Conservation (phyloP, 2,329 filamentous ascomycete genomes). For the Amesomyces nigricolor region DNA sequence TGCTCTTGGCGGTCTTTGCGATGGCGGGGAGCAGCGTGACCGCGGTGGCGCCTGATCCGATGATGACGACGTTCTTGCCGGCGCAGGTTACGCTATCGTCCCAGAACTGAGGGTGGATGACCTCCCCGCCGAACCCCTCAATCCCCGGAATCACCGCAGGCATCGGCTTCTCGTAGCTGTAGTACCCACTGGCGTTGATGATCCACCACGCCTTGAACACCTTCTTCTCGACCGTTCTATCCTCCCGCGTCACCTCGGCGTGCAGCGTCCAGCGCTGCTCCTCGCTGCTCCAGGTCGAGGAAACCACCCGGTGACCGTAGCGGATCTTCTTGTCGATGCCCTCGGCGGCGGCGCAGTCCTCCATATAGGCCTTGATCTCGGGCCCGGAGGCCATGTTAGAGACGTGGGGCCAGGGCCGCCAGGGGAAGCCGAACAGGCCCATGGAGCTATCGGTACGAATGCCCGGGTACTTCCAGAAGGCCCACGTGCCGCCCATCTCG, state of each 20-base stretch:
- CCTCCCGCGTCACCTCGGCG: constrained; percentile 34
- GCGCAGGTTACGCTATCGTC: constrained; percentile 60
- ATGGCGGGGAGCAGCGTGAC: constrained; percentile 70
- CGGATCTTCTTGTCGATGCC: constrained; percentile 52
- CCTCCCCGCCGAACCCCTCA: constrained; percentile 56
- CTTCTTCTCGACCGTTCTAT: constrained; percentile 35
- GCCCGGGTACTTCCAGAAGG: constrained; percentile 70
- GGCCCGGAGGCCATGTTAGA: constrained; percentile 48
- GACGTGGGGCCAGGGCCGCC: constrained; percentile 62
- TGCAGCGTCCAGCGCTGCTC: constrained; percentile 52
- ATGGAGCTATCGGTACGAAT: constrained; percentile 62
- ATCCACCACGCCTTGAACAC: constrained; percentile 47
- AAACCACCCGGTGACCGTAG: constrained; percentile 44
- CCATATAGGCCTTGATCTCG: constrained; percentile 50
- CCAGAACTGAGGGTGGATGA: constrained; percentile 73
- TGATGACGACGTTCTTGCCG: constrained; percentile 63
- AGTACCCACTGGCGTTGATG: constrained; percentile 61
- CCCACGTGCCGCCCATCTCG: constrained; percentile 70
- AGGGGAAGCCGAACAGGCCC: constrained; percentile 59
- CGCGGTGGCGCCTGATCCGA: constrained; percentile 75
- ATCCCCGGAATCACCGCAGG: constrained; percentile 60
- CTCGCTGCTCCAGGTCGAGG: constrained; percentile 48
- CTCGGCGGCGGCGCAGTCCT: constrained; percentile 43
- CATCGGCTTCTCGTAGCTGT: constrained; percentile 62
- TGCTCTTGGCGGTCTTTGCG: constrained; percentile 55